Conservation (phyloP, 2,329 filamentous ascomycete species). For the Magnaporthiopsis rhizophila region DNA sequence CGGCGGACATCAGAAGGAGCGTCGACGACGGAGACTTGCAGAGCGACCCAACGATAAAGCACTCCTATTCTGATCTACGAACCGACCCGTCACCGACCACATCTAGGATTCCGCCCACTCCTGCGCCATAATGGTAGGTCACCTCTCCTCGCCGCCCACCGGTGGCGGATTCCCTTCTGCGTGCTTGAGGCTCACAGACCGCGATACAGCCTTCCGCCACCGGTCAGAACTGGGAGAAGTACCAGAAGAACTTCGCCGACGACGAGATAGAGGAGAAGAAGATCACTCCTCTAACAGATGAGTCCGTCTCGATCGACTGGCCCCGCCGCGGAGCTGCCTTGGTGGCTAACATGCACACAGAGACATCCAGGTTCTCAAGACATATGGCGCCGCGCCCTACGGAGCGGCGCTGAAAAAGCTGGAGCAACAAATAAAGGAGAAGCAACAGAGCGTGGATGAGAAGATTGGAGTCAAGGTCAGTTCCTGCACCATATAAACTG, state of each 20-base stretch:
- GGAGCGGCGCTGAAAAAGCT: conserved; percentile 91
- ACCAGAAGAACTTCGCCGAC: conserved; percentile 92
- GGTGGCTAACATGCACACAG: conserved; percentile 38
- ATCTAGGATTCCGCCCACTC: neutral
- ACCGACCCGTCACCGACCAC: neutral
- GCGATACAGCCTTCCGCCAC: conserved; percentile 80
- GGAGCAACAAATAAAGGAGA: conserved; percentile 99
- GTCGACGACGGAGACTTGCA: neutral
- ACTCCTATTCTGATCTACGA: neutral
- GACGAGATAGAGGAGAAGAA: conserved; percentile 99
- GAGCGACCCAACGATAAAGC: neutral
- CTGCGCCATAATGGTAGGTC: conserved; percentile 26
- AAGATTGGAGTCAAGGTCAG: conserved; percentile 83
- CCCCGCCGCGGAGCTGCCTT: conserved; percentile 5
- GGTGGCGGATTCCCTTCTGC: neutral
- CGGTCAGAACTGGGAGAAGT: conserved; percentile 96
- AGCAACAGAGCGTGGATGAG: conserved; percentile 95
- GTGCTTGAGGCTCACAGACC: conserved; percentile 14
- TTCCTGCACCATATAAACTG: neutral
- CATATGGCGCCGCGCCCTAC: conserved; percentile 94
- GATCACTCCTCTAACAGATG: conserved; percentile 92
- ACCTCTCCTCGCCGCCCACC: neutral
- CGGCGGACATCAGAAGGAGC: neutral
- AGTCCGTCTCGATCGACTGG: conserved; percentile 52
- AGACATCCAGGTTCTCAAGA: conserved; percentile 99